These are phyloP conservation scores for Escovopsis sp. DNA, from an alignment of 2,329 filamentous ascomycete species.

Conservation along the genomic window DNA sequence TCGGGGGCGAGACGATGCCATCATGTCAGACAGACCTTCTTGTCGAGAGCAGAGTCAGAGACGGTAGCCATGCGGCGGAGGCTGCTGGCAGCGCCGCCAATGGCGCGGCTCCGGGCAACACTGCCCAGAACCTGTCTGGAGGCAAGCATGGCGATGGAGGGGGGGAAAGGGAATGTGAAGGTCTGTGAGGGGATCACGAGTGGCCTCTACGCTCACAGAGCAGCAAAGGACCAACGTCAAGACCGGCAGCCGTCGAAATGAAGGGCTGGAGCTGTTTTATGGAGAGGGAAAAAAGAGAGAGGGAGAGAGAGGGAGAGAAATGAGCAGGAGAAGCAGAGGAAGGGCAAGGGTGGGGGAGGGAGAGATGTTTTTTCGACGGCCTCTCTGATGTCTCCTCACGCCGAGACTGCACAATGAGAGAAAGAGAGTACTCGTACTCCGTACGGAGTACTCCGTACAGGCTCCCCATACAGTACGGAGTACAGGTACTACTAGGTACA, in stretches of 20 bases:
- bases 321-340: conserved; percentile 11
- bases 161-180: conserved; percentile 12
- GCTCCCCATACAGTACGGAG: too few species aligned
- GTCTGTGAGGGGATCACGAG: conserved; percentile 10
- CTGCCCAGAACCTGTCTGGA: conserved; percentile 55
- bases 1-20: too few species aligned
- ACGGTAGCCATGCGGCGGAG: conserved; percentile 70
- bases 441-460: too few species aligned
- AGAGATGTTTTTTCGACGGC: conserved; percentile 13
- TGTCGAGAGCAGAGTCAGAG: conserved; percentile 70
- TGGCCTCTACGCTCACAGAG: conserved; percentile 9
- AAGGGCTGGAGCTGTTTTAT: conserved; percentile 8
- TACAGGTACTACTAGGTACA: too few species aligned
- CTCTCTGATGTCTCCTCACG: not conserved
- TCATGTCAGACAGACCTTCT: conserved; percentile 50
- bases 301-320: conserved; percentile 4
- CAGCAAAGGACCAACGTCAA: conserved; percentile 4
- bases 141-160: conserved; percentile 44
- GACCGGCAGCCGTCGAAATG: conserved; percentile 5
- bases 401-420: too few species aligned
- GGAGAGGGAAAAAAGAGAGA: conserved; percentile 11
- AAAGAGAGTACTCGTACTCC: too few species aligned
- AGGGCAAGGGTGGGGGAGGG: conserved; percentile 9
- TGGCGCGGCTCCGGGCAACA: conserved; percentile 44
- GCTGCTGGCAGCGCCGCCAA: conserved; percentile 40